A percentile compares a stretch with the other conserved stretches of the same genome.
Evolutionary conservation across 225 moss, liverwort and hornwort species (phyloP).

Genomic region (Rhytidiadelphus loreus): DNA sequence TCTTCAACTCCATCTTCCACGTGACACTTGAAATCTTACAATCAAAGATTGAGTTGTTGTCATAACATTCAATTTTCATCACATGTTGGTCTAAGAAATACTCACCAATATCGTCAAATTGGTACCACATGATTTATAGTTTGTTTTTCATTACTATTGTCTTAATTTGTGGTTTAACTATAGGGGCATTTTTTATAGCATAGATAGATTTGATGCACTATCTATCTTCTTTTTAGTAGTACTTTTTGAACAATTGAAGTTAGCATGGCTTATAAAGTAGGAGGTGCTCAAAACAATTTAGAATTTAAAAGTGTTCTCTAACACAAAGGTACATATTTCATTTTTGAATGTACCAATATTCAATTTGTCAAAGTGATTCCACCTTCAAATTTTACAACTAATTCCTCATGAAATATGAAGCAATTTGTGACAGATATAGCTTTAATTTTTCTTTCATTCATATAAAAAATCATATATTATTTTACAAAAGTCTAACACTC

Average conservation of each 20-base stretch:
- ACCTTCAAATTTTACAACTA: no score
- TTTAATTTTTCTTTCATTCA: background rate
- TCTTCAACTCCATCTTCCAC: background rate
- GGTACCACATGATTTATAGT: background rate
- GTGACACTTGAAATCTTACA: background rate
- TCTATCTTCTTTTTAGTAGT: background rate
- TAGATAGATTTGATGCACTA: background rate
- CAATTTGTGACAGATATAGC: background rate
- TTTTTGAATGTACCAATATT: background rate
- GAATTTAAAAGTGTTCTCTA: rapidly evolving
- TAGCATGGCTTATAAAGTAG: background rate
- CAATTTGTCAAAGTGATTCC: background rate
- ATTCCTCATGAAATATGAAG: rapidly evolving
- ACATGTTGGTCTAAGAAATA: background rate
- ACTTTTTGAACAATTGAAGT: background rate
- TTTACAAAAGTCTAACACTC: background rate
- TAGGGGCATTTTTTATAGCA: rapidly evolving
- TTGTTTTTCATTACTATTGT: background rate
- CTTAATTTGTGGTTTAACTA: background rate
- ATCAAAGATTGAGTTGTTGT: background rate
- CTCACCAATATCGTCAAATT: background rate
- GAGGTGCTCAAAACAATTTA: background rate
- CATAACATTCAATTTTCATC: background rate
- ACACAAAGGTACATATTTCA: background rate
- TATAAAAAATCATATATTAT: background rate